Base-by-base conservation (phyloP, 2,329 filamentous ascomycete genomes). In the Ceratocystis huliohia region DNA sequence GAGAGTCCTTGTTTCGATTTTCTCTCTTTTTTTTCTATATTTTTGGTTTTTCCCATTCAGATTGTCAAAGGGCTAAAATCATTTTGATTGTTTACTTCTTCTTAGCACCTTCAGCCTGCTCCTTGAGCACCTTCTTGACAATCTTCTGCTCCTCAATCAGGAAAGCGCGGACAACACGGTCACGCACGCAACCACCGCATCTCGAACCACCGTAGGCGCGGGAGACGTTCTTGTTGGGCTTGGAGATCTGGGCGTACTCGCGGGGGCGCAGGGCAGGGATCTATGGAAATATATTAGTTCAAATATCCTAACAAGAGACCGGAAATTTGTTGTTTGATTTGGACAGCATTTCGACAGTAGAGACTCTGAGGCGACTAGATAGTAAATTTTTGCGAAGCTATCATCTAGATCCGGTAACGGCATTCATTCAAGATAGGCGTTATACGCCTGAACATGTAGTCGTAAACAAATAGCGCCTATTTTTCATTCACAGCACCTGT, bases 101-200 rank as follows among this genome's bases (percentile, higher is more conserved):
- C 80, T 83, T 86, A 74, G 82, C 78, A 75, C 80, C 77, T 76
- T 79, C 88, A 84, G 90, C 88, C 83, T 96, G 90, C 85, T 97
- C 93, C 89, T 96, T 96, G 79, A 97, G 86, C 75, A 99, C 94
- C 90, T 99, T 99, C 91, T 99, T 99, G 81, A 99, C 94, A 75
- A 99, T 97, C 90, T 99, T 99, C 86, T 99, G 94, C 87, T 99
- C 94, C 85, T 99, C 95, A 73, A 99, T 97, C 79, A 99, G 83
- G 88, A 99, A 99, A 71, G 94, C 94, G 74, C 94, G 91, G 74
- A 96, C 91, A 74, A 99, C 90, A 74, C 94, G 89, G 84, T 99
- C 94, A 80, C 93, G 92, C 74, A 99, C 94, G 81, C 94, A 99
- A 85, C 91, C 94, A 77, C 89, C 91, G 84, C 94, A 99, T 86